phyloP scores from a whole-genome alignment of 2,329 filamentous ascomycete species.

The Pyrenochaeta sp. region DNA sequence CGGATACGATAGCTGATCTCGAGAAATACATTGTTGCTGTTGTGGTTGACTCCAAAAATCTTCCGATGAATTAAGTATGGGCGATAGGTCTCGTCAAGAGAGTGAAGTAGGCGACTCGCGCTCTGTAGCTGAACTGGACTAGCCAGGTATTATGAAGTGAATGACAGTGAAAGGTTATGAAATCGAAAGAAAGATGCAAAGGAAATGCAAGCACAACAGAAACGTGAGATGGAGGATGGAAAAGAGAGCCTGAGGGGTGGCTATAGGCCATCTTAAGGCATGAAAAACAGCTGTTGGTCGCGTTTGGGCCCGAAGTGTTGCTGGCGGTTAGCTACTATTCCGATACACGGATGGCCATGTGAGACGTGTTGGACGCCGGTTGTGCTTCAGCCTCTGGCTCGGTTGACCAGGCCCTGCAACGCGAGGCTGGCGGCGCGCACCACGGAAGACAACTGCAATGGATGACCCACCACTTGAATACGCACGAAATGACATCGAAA shows the following conservation, averaged over 20 bases:
- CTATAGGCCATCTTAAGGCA: constrained; percentile 48
- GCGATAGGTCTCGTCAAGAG: constrained; percentile 28
- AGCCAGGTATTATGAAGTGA: constrained; percentile 48
- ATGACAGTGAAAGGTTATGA: constrained; percentile 30
- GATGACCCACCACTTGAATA: background rate
- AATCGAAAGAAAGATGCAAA: constrained; percentile 41
- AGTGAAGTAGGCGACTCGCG: constrained; percentile 47
- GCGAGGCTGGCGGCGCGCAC: constrained; percentile 21
- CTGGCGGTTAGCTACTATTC: constrained; percentile 38
- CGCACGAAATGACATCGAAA: constrained; percentile 15
- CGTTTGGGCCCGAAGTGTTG: constrained; percentile 29
- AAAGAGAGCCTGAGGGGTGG: constrained; percentile 44
- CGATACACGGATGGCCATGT: constrained; percentile 42
- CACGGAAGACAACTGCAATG: background rate
- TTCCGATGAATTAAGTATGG: constrained; percentile 34
- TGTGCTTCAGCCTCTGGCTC: constrained; percentile 45
- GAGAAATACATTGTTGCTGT: constrained; percentile 44
- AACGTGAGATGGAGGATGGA: constrained; percentile 38
- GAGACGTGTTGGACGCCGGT: constrained; percentile 47
- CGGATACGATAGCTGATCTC: constrained; percentile 38
- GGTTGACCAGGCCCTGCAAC: constrained; percentile 28
- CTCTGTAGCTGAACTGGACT: constrained; percentile 45
- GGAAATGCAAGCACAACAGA: constrained; percentile 35
- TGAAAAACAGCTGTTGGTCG: constrained; percentile 33
- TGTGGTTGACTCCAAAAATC: constrained; percentile 6